phyloP scores from a whole-genome alignment of 2,329 filamentous ascomycete genomes.

The Westerdykella sp. region DNA sequence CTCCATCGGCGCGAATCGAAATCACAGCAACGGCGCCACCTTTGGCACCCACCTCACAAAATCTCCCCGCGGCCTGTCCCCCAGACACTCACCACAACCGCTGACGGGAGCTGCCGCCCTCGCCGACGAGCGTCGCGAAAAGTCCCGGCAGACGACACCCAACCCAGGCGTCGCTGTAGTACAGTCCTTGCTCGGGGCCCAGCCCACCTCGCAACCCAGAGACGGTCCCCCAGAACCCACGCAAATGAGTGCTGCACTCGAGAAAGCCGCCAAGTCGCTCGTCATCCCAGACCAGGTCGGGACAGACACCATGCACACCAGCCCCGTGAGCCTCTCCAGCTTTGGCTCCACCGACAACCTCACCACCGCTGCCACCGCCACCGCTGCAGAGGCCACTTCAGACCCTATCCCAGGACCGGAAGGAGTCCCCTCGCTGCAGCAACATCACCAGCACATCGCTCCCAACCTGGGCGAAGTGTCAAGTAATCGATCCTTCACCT shows the following conservation, averaged over 20 bases:
- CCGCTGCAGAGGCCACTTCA: conserved; percentile 46
- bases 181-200: conserved; percentile 40
- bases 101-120: conserved; percentile 46
- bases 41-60: conserved; percentile 39
- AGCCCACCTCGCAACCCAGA: conserved; percentile 39
- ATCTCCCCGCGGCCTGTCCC: conserved; percentile 38
- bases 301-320: conserved; percentile 46
- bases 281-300: conserved; percentile 43
- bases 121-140: conserved; percentile 42
- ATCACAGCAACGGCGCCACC: conserved; percentile 24
- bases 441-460: conserved; percentile 32
- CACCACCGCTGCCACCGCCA: conserved; percentile 41
- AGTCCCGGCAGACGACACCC: conserved; percentile 42
- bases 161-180: conserved; percentile 43
- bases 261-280: conserved; percentile 44
- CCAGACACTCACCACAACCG: conserved; percentile 36
- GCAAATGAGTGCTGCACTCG: conserved; percentile 45
- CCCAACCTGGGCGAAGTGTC: conserved; percentile 32
- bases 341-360: conserved; percentile 48
- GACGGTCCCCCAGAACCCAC: conserved; percentile 40
- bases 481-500: conserved; percentile 56
- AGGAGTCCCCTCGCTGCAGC: conserved; percentile 35
- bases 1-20: conserved; percentile 15
- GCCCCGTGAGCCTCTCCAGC: conserved; percentile 49
- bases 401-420: conserved; percentile 38